Percentiles rank a stretch among this genome's conserved stretches.
phyloP scores from a whole-genome alignment of 495 filamentous ascomycete species.

The Aspergillus wentii region DNA sequence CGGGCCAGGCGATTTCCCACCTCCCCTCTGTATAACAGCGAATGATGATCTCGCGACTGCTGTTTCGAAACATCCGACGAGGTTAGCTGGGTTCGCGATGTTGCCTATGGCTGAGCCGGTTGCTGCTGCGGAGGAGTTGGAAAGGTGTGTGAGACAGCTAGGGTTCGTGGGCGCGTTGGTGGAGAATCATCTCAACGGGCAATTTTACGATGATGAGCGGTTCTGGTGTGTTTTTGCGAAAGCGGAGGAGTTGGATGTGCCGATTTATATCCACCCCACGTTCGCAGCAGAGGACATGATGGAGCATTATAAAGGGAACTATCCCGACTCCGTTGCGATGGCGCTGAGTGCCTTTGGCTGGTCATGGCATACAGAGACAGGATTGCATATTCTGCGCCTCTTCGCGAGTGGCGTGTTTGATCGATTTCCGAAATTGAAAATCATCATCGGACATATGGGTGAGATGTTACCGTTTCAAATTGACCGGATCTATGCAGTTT shows the following conservation, averaged over 20 bases:
- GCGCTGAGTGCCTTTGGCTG: constrained; percentile 35
- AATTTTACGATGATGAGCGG: constrained; percentile 40
- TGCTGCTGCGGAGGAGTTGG: constrained; percentile 43
- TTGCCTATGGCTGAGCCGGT: constrained; percentile 44
- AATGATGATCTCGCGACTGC: constrained; percentile 52
- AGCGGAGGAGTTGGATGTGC: constrained; percentile 49
- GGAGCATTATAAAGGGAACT: constrained; percentile 29
- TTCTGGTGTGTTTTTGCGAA: constrained; percentile 43
- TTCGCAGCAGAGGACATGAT: constrained; percentile 29
- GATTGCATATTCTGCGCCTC: constrained; percentile 34
- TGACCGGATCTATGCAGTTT: constrained; percentile 23
- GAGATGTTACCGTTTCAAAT: constrained; percentile 43
- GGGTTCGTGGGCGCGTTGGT: constrained; percentile 55
- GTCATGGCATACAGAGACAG: constrained; percentile 44
- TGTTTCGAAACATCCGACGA: constrained; percentile 35
- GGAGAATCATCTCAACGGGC: constrained; percentile 45
- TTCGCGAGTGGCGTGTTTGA: constrained; percentile 45
- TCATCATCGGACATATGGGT: constrained; percentile 43
- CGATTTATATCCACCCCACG: constrained; percentile 55
- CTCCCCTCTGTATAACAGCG: constrained; percentile 29
- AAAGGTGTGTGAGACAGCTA: constrained; percentile 37
- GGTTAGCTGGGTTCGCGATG: constrained; percentile 51
- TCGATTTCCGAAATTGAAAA: constrained; percentile 36
- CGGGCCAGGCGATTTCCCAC: constrained; percentile 27
- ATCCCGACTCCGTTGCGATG: constrained; percentile 23